Evolutionary conservation across 495 filamentous ascomycete species (phyloP).

Genomic region (Cladorrhinum samala): DNA sequence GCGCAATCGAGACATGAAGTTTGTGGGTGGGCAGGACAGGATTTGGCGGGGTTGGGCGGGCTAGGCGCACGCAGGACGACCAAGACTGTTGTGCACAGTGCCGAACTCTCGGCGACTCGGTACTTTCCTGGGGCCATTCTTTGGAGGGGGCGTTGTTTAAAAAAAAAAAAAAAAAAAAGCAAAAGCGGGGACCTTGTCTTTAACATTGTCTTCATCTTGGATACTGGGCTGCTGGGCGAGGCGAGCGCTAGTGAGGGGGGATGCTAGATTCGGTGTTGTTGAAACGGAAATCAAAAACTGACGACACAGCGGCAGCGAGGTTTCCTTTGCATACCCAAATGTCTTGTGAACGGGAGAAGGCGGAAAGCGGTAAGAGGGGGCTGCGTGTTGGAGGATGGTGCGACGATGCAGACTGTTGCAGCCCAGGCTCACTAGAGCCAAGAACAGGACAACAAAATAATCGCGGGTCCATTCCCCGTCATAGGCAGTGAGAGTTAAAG

Average conservation of each 20-base stretch:
- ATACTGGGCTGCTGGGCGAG: slow-evolving; percentile 6
- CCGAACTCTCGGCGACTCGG: slow-evolving; percentile 27
- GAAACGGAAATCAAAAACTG: slow-evolving; percentile 6
- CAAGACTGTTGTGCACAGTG: slow-evolving; percentile 20
- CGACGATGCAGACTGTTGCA: slow-evolving; percentile 17
- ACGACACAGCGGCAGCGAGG: not conserved
- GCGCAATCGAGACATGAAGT: slow-evolving; percentile 5
- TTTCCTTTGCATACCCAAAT: not conserved
- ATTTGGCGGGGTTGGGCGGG: slow-evolving; percentile 25
- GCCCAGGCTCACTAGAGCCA: slow-evolving; percentile 25
- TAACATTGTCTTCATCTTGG: slow-evolving; percentile 35
- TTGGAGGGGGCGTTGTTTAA: slow-evolving; percentile 5
- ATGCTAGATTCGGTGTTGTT: slow-evolving; percentile 8
- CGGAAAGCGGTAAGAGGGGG: slow-evolving; percentile 13
- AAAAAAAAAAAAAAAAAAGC: too few species aligned
- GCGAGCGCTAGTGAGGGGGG: slow-evolving; percentile 11
- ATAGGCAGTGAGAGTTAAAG: not conserved
- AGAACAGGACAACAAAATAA: slow-evolving; percentile 19
- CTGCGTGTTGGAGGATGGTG: slow-evolving; percentile 13
- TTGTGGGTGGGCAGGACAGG: slow-evolving; percentile 1
- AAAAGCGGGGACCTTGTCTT: slow-evolving; percentile 50
- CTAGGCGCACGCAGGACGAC: slow-evolving; percentile 3
- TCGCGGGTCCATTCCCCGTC: slow-evolving; percentile 7
- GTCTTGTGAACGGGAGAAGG: slow-evolving; percentile 12
- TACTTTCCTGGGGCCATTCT: not conserved